These are phyloP conservation scores for Russula dissimulans DNA, from an alignment of 768 basidiomycete species.

Conservation along the genomic window DNA sequence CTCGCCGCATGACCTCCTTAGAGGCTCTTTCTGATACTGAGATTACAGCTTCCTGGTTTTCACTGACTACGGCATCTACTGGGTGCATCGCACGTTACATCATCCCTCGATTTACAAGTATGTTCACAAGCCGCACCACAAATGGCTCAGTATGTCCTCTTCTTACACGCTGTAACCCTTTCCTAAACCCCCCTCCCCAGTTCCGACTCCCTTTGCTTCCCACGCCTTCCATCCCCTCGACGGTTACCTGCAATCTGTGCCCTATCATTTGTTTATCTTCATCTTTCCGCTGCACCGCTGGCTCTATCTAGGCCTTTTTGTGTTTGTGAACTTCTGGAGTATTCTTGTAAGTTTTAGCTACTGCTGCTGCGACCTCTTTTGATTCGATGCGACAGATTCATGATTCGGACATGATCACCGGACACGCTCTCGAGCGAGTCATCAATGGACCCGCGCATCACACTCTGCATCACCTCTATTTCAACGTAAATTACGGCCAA, in stretches of 20 bases:
- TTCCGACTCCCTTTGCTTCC: conserved; percentile 95
- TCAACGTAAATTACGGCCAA: conserved; percentile 93
- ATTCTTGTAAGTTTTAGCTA: conserved; percentile 63
- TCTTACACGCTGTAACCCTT: neutral
- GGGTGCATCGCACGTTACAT: conserved; percentile 91
- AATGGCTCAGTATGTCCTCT: conserved; percentile 78
- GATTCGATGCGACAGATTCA: conserved; percentile 57
- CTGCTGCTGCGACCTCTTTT: neutral
- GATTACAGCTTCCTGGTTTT: conserved; percentile 60
- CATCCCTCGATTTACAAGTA: conserved; percentile 79
- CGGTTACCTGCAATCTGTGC: conserved; percentile 88
- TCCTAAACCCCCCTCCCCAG: conserved; percentile 31
- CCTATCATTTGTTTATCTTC: conserved; percentile 89
- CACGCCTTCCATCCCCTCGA: conserved; percentile 97
- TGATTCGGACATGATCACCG: conserved; percentile 98
- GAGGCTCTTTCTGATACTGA: conserved; percentile 3
- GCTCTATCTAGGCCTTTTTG: conserved; percentile 78
- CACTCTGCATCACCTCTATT: conserved; percentile 93
- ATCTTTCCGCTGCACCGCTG: conserved; percentile 84
- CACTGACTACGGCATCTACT: conserved; percentile 93
- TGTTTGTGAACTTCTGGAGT: conserved; percentile 88
- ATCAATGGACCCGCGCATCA: conserved; percentile 99
- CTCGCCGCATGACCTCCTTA: neutral
- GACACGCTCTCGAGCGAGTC: conserved; percentile 72
- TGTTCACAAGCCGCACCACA: conserved; percentile 97